phyloP scores from a whole-genome alignment of 306 rosid genomes.

The Fragaria iinumae region DNA sequence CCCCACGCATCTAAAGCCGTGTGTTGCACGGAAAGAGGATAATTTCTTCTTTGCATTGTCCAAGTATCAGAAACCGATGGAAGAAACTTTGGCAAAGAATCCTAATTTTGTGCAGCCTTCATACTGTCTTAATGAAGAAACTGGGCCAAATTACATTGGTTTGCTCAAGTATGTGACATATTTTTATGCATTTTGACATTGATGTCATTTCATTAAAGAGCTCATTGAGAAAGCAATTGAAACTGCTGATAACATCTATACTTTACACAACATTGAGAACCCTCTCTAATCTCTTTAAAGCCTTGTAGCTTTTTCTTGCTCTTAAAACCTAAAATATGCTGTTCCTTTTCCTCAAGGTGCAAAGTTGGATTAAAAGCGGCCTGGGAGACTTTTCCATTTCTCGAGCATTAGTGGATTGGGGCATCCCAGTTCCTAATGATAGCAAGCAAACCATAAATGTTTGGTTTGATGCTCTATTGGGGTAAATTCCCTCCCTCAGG shows the following conservation, averaged over 20 bases:
- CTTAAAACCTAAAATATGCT: constrained; percentile 20
- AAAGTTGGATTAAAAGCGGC: constrained; percentile 91
- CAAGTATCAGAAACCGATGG: constrained; percentile 71
- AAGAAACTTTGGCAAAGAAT: constrained; percentile 64
- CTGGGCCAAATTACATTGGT: constrained; percentile 14
- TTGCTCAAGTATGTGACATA: background rate
- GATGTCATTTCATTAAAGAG: constrained; percentile 1
- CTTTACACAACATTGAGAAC: background rate
- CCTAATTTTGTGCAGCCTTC: constrained; percentile 84
- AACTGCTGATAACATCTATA: background rate
- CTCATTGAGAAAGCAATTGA: background rate
- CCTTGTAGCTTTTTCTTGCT: background rate
- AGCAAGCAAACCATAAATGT: constrained; percentile 83
- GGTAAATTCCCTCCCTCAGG: constrained; percentile 43
- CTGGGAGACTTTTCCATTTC: constrained; percentile 91
- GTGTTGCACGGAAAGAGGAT: constrained; percentile 87
- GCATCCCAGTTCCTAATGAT: constrained; percentile 93
- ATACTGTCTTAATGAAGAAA: constrained; percentile 81
- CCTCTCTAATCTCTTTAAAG: background rate
- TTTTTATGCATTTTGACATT: background rate
- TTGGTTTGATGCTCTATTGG: constrained; percentile 98
- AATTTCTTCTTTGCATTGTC: constrained; percentile 90
- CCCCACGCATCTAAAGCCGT: constrained; percentile 86
- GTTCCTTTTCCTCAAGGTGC: constrained; percentile 62
- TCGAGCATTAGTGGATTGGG: constrained; percentile 96